Evolutionary conservation across 768 basidiomycete genomes (phyloP), one percentile per base, ranked within the genome.

Genomic region (Russula sp.): DNA sequence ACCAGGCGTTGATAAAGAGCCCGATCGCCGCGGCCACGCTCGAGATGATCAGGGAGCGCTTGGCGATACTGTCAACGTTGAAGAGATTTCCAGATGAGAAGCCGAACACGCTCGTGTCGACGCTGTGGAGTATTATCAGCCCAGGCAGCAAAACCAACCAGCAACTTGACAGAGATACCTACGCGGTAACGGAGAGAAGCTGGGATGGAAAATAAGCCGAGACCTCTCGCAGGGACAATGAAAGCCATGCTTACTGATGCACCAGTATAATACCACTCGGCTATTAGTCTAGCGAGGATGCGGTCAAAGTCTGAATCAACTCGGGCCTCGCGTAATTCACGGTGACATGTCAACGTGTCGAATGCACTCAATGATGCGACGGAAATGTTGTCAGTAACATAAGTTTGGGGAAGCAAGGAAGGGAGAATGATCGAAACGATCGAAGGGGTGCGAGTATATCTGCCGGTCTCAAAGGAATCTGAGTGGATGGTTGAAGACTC

Each of bases 151-250:
- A n/a, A 22, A 59, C 10, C 18, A 22, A 59, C 10, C 18, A 18
- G 22, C 20, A 14, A 45, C 5, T 6, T 6, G 51, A 13, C 20
- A 31, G 14, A 50, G 53, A 35, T 39, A 71, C 78, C 59, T 73
- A 83, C 84, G 81, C 84, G 37, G 85, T 78, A 16, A 88, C 69
- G 1, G 84, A 84, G 9, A 85, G 78, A 2, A 88, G 77, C 84
- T 86, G n/a, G 6, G 18, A 45, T 35, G 7, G 59, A 16, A 47
- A 32, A 49, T 42, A 31, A 18, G 54, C 44, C n/a, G 75, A 50
- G 81, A 84, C 6, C 80, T 81, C 88, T 51, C 14, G 16, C 2
- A 34, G 14, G 9, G 31, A 4, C 6, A n/a, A 31, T 16, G 16
- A 34, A 27, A 27, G 22, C 22, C 22, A 48, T 27, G 47, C 22